Base-by-base conservation (phyloP, 352 stramenopile species). In the Phytophthora cactorum region DNA sequence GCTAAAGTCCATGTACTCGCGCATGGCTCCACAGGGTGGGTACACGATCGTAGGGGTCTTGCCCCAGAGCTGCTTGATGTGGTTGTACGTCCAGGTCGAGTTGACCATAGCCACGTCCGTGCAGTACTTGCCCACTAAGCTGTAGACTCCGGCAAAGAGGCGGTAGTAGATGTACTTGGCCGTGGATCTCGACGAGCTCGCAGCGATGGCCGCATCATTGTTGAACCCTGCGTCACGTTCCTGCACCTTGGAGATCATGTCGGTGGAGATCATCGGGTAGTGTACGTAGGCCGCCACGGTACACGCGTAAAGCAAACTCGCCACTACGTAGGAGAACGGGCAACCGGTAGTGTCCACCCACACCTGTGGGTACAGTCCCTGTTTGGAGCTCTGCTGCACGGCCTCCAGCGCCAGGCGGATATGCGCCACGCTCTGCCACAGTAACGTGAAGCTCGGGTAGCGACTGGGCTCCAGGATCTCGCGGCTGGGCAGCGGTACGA, bases 211-310 rank as follows among this genome's bases (percentile, higher is more conserved):
- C 10, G 80, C 51, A 47, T 92, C 67, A 72, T 99, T 99, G 81
- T 99, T 99, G 76, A 99, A 99, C 12, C 88, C 84, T 4, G 93
- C 75, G 38, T 88, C 72, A 38, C 93, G 91, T 57, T 98, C 82
- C 65, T 90, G 91, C 5, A 99, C 97, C 38, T 96, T 85, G 36
- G 73, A 64, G 36, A 99, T 92, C 98, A 99, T 99, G 69, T 99
- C 97, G 34, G 93, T 98, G 51, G 92, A 99, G 69, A 99, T 99
- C 59, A 98, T 99, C 7, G 98, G 98, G 85, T 99, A 99, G 85
- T 99, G 98, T 28, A 98, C 96, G 86, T 99, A 99, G 47, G 96
- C 87, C 3, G 92, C 83, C 34, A 99, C 88, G 1, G 66, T 87
- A 53, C 86, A 97, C 2, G 89, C 86, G 52, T 86, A 89, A 5